Percentiles rank a stretch among this genome's conserved stretches.
These are phyloP conservation scores for Nemania bipapillata DNA, from an alignment of 2,329 filamentous ascomycete genomes.

Conservation along the genomic window DNA sequence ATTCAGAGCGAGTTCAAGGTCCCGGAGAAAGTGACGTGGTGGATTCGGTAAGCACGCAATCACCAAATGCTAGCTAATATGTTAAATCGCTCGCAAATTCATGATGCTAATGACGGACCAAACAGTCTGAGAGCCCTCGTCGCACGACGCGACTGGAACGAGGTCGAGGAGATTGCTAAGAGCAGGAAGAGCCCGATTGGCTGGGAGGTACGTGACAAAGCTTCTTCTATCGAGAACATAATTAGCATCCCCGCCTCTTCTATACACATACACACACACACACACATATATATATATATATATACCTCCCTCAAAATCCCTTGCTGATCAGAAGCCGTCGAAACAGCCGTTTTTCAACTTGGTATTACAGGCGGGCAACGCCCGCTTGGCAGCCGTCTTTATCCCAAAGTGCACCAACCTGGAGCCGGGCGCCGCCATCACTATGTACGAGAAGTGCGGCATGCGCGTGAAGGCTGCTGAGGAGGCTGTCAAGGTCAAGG, in stretches of 20 bases:
- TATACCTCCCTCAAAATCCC: neutral
- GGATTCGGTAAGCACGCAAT: conserved; percentile 68
- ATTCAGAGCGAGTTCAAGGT: conserved; percentile 93
- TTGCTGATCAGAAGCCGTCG: conserved; percentile 2
- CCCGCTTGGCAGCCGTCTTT: conserved; percentile 83
- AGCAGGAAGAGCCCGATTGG: conserved; percentile 89
- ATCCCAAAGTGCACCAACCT: conserved; percentile 85
- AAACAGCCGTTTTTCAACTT: conserved; percentile 90
- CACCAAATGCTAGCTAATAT: neutral
- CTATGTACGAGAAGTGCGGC: conserved; percentile 97
- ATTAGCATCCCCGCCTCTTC: neutral
- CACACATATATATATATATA: neutral
- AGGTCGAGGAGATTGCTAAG: conserved; percentile 85
- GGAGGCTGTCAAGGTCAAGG: conserved; percentile 85
- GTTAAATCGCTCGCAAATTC: neutral
- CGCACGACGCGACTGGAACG: conserved; percentile 88
- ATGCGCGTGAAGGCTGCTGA: conserved; percentile 89
- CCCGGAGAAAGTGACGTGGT: conserved; percentile 88
- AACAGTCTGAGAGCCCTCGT: conserved; percentile 85
- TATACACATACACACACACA: too few relatives aligned
- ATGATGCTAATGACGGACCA: conserved; percentile 8
- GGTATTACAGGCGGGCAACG: conserved; percentile 86
- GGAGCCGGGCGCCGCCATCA: conserved; percentile 74
- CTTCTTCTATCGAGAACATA: neutral
- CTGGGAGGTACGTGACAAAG: conserved; percentile 78